A percentile compares a stretch with the other conserved stretches of the same genome.
Evolutionary conservation across 1,284 basidiomycete species (phyloP).

Genomic region (Ustilago cynodontis): DNA sequence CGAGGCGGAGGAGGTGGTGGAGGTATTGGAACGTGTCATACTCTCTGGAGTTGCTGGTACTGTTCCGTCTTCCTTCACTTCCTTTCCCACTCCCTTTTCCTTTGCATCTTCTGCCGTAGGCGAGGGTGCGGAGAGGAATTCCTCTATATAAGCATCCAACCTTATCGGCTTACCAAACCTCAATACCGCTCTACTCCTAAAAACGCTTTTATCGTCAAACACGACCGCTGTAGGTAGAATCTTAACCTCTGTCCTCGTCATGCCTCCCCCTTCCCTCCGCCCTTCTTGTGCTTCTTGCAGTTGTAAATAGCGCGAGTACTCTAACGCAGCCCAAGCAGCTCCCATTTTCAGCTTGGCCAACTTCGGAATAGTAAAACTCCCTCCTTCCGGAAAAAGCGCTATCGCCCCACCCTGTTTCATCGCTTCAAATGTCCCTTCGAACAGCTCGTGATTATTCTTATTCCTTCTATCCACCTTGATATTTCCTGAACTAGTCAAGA

Average conservation of each 20-base stretch:
- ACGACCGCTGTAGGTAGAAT: conserved; percentile 89
- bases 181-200: conserved; percentile 78
- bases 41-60: conserved; percentile 44
- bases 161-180: conserved; percentile 82
- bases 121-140: conserved; percentile 75
- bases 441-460: conserved; percentile 89
- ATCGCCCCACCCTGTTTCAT: conserved; percentile 83
- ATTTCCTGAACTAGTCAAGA: conserved; percentile 90
- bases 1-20: neutral
- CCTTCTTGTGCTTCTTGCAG: neutral
- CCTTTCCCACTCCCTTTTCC: neutral
- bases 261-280: neutral
- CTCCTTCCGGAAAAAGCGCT: conserved; percentile 92
- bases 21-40: conserved; percentile 34
- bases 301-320: conserved; percentile 77
- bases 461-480: conserved; percentile 94
- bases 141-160: conserved; percentile 80
- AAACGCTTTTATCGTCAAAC: conserved; percentile 94
- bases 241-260: conserved; percentile 71
- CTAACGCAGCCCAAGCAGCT: conserved; percentile 92
- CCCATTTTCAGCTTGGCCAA: conserved; percentile 96
- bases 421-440: conserved; percentile 88
- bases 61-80: conserved; percentile 23
- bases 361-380: conserved; percentile 81
- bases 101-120: neutral